Evolutionary conservation across 257 asterid species (phyloP).

Genomic region (Handroanthus guayacan): DNA sequence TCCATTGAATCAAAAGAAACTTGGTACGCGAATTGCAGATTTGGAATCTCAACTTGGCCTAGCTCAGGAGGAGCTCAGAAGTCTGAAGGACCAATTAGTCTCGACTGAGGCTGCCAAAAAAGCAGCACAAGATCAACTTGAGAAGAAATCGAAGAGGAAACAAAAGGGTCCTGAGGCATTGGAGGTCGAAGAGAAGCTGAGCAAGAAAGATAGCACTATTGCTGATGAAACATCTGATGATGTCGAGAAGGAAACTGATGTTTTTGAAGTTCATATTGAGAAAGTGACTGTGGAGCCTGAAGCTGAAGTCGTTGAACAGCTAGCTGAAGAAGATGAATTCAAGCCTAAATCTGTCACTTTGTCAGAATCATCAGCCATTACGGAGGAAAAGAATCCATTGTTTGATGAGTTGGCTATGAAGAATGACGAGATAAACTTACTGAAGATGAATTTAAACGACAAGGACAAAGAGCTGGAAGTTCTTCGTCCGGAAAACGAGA

Average conservation of each 20-base stretch:
- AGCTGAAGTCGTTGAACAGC: constrained; percentile 33
- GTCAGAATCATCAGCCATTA: constrained; percentile 36
- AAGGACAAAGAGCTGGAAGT: constrained; percentile 61
- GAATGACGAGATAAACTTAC: constrained; percentile 54
- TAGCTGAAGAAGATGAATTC: constrained; percentile 47
- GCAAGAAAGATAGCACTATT: constrained; percentile 28
- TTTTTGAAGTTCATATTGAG: constrained; percentile 73
- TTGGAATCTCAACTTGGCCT: constrained; percentile 95
- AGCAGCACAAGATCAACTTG: constrained; percentile 65
- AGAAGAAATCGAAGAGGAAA: constrained; percentile 64
- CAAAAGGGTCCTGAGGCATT: constrained; percentile 39
- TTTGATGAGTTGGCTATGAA: constrained; percentile 55
- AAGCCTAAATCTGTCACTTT: constrained; percentile 31
- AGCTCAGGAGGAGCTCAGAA: constrained; percentile 85
- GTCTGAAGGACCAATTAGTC: constrained; percentile 71
- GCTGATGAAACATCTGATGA: constrained; percentile 49
- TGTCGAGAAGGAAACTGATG: constrained; percentile 69
- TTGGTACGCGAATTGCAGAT: constrained; percentile 88
- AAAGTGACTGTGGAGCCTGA: constrained; percentile 47
- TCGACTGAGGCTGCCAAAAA: constrained; percentile 68
- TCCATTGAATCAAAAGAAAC: constrained; percentile 70
- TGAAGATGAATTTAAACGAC: constrained; percentile 58
- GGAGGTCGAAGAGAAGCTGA: constrained; percentile 46
- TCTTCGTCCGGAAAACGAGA: constrained; percentile 54
- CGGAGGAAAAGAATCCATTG: constrained; percentile 47